Evolutionary conservation across 371 early-diverging fungal species (phyloP), one percentile per base, ranked within the genome.

Genomic region (Rhizoclosmatium hyalinum): DNA sequence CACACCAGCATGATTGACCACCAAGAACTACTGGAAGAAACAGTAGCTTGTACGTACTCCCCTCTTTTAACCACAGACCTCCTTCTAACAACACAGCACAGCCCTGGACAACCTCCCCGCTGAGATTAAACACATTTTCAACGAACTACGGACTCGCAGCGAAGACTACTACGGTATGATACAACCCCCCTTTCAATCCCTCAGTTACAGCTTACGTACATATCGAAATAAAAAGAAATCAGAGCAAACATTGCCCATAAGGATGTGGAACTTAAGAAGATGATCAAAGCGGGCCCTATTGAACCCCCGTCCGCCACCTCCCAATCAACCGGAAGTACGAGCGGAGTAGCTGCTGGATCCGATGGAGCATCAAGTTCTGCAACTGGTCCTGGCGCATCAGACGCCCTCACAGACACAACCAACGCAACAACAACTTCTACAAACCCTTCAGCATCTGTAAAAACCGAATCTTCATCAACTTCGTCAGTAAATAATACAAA

Each of bases 71-170:
- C 24, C 32, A 14, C 39, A 32, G 21, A 58, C 42, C 14, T 71
- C 2, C 45, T 58, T 77, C 79, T 80, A 71, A 66, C 79, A 61
- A 14, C 44, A 1, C 3, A 42, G 14, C 43, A 39, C 53, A 79
- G 81, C 82, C 68, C 72, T 88, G 64, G 88, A 85, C n/a, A 84
- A 85, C 65, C 78, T 88, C 42, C 88, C 88, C 1, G 79, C 82
- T 0, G 88, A 88, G 64, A 71, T 88, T 17, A 79, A 83, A 24
- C 83, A 87, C 68, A 57, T 85, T 24, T 83, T 88, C 61, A 75
- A 77, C 3, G 88, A 88, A 75, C 81, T 88, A 21, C 74, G 82
- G 0, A 81, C 81, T 14, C 65, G 85, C 45, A 87, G 87, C 57
- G 82, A 82, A 42, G 82, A 84, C 41, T 85, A 73, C 73, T 81